These are phyloP conservation scores for Cyclostephanos invisitatus DNA, from an alignment of 108 stramenopile genomes.

Conservation along the genomic window DNA sequence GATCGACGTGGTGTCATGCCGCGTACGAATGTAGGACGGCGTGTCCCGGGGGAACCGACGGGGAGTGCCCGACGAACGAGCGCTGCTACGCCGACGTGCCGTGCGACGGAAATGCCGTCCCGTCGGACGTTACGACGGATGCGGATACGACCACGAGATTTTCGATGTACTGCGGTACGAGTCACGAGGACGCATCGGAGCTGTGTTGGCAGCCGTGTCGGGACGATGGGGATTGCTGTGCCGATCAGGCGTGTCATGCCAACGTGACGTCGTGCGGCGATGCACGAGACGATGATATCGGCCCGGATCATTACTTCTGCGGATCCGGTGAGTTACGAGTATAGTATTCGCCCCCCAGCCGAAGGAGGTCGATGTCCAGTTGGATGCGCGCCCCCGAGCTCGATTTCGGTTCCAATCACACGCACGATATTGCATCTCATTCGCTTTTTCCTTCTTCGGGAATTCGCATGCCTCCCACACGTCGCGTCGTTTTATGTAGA, in stretches of 20 bases:
- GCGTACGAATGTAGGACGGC: constrained; percentile 53
- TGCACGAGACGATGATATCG: constrained; percentile 28
- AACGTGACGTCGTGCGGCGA: constrained; percentile 9
- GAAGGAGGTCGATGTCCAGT: too few species aligned
- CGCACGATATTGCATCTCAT: too few species aligned
- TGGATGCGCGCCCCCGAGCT: too few species aligned
- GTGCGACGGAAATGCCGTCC: constrained; percentile 33
- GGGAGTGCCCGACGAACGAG: constrained; percentile 64
- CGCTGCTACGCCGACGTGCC: constrained; percentile 84
- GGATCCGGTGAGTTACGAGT: constrained; percentile 17
- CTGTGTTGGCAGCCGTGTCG: constrained; percentile 48
- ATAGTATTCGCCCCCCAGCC: too few species aligned
- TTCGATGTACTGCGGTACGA: constrained; percentile 25
- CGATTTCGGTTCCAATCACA: too few species aligned
- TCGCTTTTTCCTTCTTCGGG: too few species aligned
- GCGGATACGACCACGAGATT: neutral
- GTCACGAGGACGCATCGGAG: constrained; percentile 16
- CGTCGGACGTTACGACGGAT: neutral
- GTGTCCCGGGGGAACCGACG: constrained; percentile 67
- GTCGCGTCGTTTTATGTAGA: constrained; percentile 14
- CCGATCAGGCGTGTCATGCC: constrained; percentile 35
- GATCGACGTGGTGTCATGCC: constrained; percentile 82
- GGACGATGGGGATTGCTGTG: constrained; percentile 41
- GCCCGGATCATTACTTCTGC: constrained; percentile 43
- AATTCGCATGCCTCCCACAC: too few species aligned